Percentiles rank a stretch among this genome's conserved stretches.
phyloP scores from a whole-genome alignment of 495 filamentous ascomycete species.

The Aspergillus kassunensis region DNA sequence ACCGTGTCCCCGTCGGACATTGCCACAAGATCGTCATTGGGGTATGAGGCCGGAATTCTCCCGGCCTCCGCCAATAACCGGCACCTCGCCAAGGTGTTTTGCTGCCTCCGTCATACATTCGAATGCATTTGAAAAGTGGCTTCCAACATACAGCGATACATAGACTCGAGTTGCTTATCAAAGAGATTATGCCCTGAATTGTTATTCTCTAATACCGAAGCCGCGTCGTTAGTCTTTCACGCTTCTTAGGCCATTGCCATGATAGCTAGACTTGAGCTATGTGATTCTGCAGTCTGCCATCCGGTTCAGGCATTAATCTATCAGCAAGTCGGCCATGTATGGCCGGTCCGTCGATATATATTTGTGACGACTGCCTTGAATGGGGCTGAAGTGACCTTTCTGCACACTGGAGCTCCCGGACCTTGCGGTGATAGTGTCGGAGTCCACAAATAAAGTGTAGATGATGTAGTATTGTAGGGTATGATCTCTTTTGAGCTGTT shows the following conservation, averaged over 20 bases:
- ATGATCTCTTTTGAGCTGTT: background rate
- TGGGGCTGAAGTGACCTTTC: no score
- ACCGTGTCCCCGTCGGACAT: background rate
- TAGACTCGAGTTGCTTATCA: background rate
- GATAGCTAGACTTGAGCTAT: background rate
- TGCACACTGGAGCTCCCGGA: no score
- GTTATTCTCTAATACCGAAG: background rate
- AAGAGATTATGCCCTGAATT: background rate
- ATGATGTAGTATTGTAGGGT: conserved; percentile 8
- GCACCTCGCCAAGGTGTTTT: conserved; percentile 4
- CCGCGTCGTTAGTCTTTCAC: background rate
- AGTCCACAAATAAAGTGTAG: background rate
- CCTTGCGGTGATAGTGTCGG: background rate
- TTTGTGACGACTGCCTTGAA: no score
- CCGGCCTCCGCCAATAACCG: conserved; percentile 47
- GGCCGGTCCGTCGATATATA: no score
- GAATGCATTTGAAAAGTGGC: background rate
- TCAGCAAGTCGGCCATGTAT: no score
- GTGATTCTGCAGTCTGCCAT: background rate
- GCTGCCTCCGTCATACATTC: background rate
- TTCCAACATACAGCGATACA: background rate
- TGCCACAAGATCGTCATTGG: conserved; percentile 20
- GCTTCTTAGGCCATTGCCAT: background rate
- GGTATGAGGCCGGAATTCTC: conserved; percentile 40
- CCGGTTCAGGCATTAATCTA: no score